Conservation (phyloP, 1,284 basidiomycete species). For the Cryptococcus jaspeensis region DNA sequence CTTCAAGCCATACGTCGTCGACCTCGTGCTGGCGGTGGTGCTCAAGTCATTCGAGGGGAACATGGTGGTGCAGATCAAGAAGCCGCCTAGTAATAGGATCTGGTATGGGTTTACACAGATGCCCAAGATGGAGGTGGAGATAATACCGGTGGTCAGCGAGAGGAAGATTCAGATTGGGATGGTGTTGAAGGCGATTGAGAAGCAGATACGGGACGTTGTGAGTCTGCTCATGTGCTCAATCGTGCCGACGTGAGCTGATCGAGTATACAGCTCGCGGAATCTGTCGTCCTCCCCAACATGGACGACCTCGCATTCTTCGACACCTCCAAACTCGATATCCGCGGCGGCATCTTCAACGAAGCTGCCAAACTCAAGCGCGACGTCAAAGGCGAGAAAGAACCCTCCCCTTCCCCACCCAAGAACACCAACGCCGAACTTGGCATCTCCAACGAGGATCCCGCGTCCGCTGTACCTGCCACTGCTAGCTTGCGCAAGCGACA, state of each 20-base stretch:
- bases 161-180: conserved; percentile 58
- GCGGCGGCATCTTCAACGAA: conserved; percentile 89
- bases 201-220: conserved; percentile 82
- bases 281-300: conserved; percentile 94
- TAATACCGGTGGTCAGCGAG: conserved; percentile 91
- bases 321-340: conserved; percentile 62
- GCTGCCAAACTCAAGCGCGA: conserved; percentile 54
- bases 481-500: conserved; percentile 17
- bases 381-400: conserved; percentile 12
- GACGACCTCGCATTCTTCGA: conserved; percentile 97
- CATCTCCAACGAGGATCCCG: conserved; percentile 24
- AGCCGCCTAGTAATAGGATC: conserved; percentile 90
- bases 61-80: conserved; percentile 82
- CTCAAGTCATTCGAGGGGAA: conserved; percentile 88
- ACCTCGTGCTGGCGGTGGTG: conserved; percentile 79
- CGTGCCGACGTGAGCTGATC: background rate
- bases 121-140: conserved; percentile 82
- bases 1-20: conserved; percentile 86
- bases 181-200: conserved; percentile 86
- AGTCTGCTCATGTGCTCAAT: conserved; percentile 46
- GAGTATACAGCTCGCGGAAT: conserved; percentile 74
- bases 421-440: conserved; percentile 4
- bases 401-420: background rate
- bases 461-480: conserved; percentile 22
- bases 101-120: conserved; percentile 98